Conservation (phyloP, 371 early-diverging fungal species). For the Mucor circinelloides region DNA sequence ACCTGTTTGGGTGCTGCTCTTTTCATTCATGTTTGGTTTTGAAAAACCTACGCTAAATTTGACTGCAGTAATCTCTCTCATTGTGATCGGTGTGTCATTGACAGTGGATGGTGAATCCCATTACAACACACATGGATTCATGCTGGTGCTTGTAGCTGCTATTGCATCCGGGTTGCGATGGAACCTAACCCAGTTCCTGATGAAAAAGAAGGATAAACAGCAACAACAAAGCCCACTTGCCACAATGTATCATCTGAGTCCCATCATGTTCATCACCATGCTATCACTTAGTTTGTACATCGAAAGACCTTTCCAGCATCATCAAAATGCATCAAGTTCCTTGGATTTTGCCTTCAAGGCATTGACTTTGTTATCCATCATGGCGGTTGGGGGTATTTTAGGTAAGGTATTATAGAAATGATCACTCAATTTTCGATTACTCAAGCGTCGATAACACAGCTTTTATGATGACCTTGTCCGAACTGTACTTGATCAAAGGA, state of each 20-base stretch:
- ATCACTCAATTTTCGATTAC: not conserved
- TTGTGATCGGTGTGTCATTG: conserved; percentile 82
- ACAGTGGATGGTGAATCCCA: conserved; percentile 81
- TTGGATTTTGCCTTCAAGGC: not conserved
- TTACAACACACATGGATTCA: conserved; percentile 72
- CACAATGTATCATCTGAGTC: conserved; percentile 74
- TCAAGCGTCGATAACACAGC: conserved; percentile 49
- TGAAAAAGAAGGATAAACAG: conserved; percentile 38
- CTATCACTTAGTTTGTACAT: conserved; percentile 52
- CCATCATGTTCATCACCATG: conserved; percentile 75
- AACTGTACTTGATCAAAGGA: conserved; percentile 78
- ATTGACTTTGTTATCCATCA: conserved; percentile 26
- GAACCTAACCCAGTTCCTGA: conserved; percentile 84
- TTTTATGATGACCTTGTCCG: conserved; percentile 85
- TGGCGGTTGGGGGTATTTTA: conserved; percentile 76
- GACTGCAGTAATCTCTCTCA: conserved; percentile 73
- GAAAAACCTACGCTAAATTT: conserved; percentile 69
- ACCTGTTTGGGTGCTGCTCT: conserved; percentile 87
- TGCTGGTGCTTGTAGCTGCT: conserved; percentile 73
- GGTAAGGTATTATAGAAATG: conserved; percentile 19
- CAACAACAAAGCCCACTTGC: conserved; percentile 73
- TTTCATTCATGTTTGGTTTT: conserved; percentile 88
- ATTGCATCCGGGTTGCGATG: conserved; percentile 81
- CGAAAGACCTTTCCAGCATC: conserved; percentile 59
- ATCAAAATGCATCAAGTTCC: conserved; percentile 29